Conservation (phyloP, 1,139 yeast species). For the Suhomyces maxii region DNA sequence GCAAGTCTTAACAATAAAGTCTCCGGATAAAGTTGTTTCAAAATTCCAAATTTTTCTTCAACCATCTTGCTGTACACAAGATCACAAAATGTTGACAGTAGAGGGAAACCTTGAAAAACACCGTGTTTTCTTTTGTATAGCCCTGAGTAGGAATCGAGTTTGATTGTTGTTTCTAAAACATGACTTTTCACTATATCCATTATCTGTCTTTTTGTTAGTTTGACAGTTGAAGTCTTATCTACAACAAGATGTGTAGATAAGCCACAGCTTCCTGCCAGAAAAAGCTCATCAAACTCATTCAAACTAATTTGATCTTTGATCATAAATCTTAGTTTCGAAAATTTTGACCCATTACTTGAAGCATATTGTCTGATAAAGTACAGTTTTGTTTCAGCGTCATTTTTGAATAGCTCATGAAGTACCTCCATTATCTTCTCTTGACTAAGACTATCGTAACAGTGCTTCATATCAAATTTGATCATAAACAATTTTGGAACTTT, state of each 20-base stretch:
- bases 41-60: slow-evolving; percentile 38
- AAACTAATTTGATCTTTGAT: slow-evolving; percentile 17
- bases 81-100: slow-evolving; percentile 78
- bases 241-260: slow-evolving; percentile 9
- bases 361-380: slow-evolving; percentile 26
- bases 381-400: slow-evolving; percentile 21
- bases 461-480: slow-evolving; percentile 73
- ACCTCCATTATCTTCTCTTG: slow-evolving; percentile 42
- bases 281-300: slow-evolving; percentile 12
- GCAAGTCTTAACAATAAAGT: slow-evolving; percentile 63
- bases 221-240: slow-evolving; percentile 31
- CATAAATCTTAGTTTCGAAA: slow-evolving; percentile 13
- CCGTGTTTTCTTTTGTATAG: slow-evolving; percentile 56
- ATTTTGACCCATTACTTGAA: slow-evolving; percentile 10
- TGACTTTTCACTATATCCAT: slow-evolving; percentile 7
- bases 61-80: slow-evolving; percentile 68
- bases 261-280: not conserved
- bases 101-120: slow-evolving; percentile 81
- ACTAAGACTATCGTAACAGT: slow-evolving; percentile 79
- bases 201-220: slow-evolving; percentile 25
- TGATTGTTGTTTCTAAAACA: not conserved
- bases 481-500: slow-evolving; percentile 45
- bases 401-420: slow-evolving; percentile 25
- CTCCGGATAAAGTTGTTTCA: slow-evolving; percentile 20
- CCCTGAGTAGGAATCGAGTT: not conserved